Evolutionary conservation across 2,329 filamentous ascomycete genomes (phyloP).

Genomic region (Chaetoscypha palmicola): DNA sequence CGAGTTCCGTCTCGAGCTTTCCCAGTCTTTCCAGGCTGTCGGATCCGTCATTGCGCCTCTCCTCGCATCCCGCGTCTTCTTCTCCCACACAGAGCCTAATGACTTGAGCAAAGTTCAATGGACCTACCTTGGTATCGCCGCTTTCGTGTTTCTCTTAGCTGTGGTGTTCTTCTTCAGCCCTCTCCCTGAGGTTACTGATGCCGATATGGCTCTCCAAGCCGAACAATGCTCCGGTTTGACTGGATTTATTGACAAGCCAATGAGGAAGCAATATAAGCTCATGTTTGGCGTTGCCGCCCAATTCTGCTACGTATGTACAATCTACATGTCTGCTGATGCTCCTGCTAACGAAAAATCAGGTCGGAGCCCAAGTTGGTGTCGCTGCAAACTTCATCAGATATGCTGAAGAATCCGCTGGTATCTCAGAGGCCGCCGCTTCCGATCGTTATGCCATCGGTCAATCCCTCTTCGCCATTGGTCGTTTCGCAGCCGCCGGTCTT

Average conservation of each 20-base stretch:
- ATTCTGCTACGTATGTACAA: slow-evolving; percentile 64
- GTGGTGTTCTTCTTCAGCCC: slow-evolving; percentile 61
- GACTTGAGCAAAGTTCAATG: slow-evolving; percentile 74
- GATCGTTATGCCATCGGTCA: slow-evolving; percentile 69
- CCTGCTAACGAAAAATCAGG: neutral
- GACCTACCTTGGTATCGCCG: slow-evolving; percentile 74
- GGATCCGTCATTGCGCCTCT: slow-evolving; percentile 67
- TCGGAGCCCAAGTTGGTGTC: slow-evolving; percentile 10
- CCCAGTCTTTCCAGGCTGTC: slow-evolving; percentile 68
- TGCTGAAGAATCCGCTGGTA: slow-evolving; percentile 35
- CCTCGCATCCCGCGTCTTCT: slow-evolving; percentile 70
- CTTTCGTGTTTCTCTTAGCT: slow-evolving; percentile 63
- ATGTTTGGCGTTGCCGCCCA: slow-evolving; percentile 68
- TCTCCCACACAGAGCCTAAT: slow-evolving; percentile 49
- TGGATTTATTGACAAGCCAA: slow-evolving; percentile 18
- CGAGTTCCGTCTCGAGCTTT: slow-evolving; percentile 66
- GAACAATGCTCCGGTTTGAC: slow-evolving; percentile 15
- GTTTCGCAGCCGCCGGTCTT: slow-evolving; percentile 59
- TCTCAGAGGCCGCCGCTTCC: slow-evolving; percentile 43
- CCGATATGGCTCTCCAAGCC: slow-evolving; percentile 6
- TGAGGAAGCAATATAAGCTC: slow-evolving; percentile 42
- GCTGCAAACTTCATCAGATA: slow-evolving; percentile 58
- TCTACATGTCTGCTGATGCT: neutral
- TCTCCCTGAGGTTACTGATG: slow-evolving; percentile 51
- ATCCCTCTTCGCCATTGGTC: slow-evolving; percentile 64